These are phyloP conservation scores for Phytophthora brassicae DNA, from an alignment of 352 stramenopile genomes.

Conservation along the genomic window DNA sequence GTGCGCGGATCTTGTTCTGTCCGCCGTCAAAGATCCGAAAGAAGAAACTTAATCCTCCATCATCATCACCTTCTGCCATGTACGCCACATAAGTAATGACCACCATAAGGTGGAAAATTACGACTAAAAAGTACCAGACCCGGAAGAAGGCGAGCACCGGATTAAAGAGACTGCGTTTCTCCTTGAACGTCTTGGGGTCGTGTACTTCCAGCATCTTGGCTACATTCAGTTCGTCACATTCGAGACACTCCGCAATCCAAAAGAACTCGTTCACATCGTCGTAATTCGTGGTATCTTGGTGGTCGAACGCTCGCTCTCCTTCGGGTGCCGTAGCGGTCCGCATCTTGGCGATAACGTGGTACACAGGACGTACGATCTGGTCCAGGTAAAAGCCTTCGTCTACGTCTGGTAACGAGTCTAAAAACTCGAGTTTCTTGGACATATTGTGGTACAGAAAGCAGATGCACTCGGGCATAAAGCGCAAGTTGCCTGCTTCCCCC, in stretches of 20 bases:
- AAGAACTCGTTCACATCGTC: constrained; percentile 92
- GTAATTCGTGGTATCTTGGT: constrained; percentile 87
- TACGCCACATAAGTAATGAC: constrained; percentile 74
- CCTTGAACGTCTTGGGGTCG: constrained; percentile 87
- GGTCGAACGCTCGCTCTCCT: constrained; percentile 56
- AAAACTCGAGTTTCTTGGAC: constrained; percentile 57
- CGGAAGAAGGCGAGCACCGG: constrained; percentile 81
- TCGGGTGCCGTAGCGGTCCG: constrained; percentile 42
- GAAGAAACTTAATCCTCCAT: constrained; percentile 58
- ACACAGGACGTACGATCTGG: constrained; percentile 75
- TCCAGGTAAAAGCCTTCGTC: constrained; percentile 64
- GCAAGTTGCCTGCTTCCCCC: constrained; percentile 83
- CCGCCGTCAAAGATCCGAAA: constrained; percentile 53
- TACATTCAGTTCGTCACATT: constrained; percentile 72
- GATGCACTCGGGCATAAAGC: constrained; percentile 89
- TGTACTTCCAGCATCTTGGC: constrained; percentile 55
- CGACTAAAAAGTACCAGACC: constrained; percentile 82
- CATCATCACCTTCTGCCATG: constrained; percentile 53
- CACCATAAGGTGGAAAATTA: constrained; percentile 69
- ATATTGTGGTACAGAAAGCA: constrained; percentile 89
- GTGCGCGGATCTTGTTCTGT: constrained; percentile 61
- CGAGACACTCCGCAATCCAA: constrained; percentile 66
- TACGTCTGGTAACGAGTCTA: constrained; percentile 56
- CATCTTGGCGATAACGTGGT: constrained; percentile 79
- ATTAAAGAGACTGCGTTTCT: constrained; percentile 87